Conservation (phyloP, 345 rosid species). For the Salix udensis region DNA sequence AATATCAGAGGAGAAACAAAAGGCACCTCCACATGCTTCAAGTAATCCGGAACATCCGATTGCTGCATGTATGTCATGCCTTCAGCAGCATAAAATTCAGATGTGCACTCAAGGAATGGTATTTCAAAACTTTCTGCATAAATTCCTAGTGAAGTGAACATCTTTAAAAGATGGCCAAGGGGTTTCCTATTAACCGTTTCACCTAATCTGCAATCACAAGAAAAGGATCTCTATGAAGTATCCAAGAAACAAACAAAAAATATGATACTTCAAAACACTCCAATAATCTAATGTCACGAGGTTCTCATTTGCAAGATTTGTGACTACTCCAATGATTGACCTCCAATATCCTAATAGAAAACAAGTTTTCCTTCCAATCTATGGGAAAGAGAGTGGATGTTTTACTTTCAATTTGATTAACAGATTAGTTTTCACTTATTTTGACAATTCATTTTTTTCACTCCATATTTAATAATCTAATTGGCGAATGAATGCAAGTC, state of each 20-base stretch:
- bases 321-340: background rate
- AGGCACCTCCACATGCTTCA: slow-evolving; percentile 94
- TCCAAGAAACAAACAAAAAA: background rate
- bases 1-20: slow-evolving; percentile 8
- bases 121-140: slow-evolving; percentile 92
- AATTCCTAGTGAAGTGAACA: slow-evolving; percentile 95
- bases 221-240: slow-evolving; percentile 5
- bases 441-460: background rate
- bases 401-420: background rate
- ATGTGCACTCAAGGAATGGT: slow-evolving; percentile 84
- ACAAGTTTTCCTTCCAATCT: background rate
- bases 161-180: slow-evolving; percentile 90
- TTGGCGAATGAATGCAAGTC: background rate
- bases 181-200: slow-evolving; percentile 91
- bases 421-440: background rate
- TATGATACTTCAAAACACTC: background rate
- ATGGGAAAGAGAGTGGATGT: background rate
- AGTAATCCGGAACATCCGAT: slow-evolving; percentile 93
- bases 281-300: background rate
- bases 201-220: slow-evolving; percentile 57
- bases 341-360: background rate
- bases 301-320: background rate
- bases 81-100: slow-evolving; percentile 95
- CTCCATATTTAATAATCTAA: background rate
- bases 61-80: slow-evolving; percentile 98